Percentiles rank a stretch among this genome's conserved stretches.
Conservation (phyloP, 148 eudicot species). For the Diospyros kaki region DNA sequence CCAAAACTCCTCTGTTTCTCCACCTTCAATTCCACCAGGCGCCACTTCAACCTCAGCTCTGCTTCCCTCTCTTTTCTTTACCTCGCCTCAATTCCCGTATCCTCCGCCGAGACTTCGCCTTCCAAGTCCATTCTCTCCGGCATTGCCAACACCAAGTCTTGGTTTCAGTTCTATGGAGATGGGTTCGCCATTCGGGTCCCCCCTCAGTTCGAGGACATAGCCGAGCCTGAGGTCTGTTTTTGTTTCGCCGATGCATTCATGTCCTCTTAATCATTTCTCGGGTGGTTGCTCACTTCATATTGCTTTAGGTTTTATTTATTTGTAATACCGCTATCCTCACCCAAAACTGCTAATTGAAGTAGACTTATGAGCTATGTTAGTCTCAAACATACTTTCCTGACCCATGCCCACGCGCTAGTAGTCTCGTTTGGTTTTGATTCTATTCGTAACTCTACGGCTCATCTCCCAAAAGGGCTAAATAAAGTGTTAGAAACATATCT, state of each 20-base stretch:
- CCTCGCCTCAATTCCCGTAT: conserved; percentile 24
- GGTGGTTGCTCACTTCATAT: too few species aligned
- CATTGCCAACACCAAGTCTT: conserved; percentile 79
- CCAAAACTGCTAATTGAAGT: too few species aligned
- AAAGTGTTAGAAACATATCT: too few species aligned
- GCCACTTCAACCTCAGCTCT: conserved; percentile 39
- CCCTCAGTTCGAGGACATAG: conserved; percentile 66
- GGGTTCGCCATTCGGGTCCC: conserved; percentile 93
- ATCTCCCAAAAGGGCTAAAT: too few species aligned
- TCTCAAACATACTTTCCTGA: too few species aligned
- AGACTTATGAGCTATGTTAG: too few species aligned
- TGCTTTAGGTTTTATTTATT: too few species aligned
- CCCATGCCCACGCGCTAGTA: too few species aligned
- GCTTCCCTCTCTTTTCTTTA: conserved; percentile 33
- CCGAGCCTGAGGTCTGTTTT: conserved; percentile 79
- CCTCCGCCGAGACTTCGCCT: conserved; percentile 24
- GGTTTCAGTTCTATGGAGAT: conserved; percentile 85
- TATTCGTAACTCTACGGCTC: too few species aligned
- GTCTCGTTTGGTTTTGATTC: too few species aligned
- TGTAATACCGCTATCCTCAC: too few species aligned
- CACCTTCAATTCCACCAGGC: conserved; percentile 23
- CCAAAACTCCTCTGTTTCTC: conserved; percentile 14
- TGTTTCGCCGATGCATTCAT: neutral
- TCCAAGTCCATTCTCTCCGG: conserved; percentile 57
- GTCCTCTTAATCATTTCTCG: too few species aligned